Evolutionary conservation across 495 filamentous ascomycete genomes (phyloP).

Genomic region (Cladorrhinum samala): DNA sequence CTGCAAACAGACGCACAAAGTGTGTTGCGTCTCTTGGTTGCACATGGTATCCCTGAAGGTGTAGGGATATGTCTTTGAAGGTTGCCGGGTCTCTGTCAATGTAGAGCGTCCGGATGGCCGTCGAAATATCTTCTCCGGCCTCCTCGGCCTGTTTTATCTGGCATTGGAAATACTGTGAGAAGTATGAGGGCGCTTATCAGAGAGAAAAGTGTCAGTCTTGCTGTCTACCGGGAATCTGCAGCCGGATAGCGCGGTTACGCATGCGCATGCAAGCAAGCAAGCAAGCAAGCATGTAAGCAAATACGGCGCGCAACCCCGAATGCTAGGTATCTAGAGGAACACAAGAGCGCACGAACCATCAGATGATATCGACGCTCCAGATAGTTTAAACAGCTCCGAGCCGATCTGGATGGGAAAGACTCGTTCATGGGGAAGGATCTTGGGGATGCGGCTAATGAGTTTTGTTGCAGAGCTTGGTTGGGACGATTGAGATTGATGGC

Average conservation of each 20-base stretch:
- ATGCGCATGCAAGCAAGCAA: too few species aligned
- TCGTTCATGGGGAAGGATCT: slow-evolving; percentile 56
- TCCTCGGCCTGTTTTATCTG: slow-evolving; percentile 61
- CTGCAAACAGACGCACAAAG: slow-evolving; percentile 88
- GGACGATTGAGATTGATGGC: background rate
- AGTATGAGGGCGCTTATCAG: slow-evolving; percentile 99
- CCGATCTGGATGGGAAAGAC: slow-evolving; percentile 95
- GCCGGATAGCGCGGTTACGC: too few species aligned
- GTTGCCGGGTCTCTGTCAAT: slow-evolving; percentile 92
- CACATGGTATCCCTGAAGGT: slow-evolving; percentile 92
- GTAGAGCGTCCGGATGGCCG: slow-evolving; percentile 64
- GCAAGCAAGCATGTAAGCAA: too few species aligned
- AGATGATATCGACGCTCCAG: slow-evolving; percentile 89
- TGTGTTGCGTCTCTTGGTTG: slow-evolving; percentile 74
- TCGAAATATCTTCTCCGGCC: slow-evolving; percentile 46
- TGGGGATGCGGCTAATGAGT: slow-evolving; percentile 44
- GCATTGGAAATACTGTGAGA: slow-evolving; percentile 87
- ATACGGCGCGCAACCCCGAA: too few species aligned
- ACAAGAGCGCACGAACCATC: slow-evolving; percentile 64
- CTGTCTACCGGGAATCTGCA: too few species aligned
- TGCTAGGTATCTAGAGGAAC: slow-evolving; percentile 2
- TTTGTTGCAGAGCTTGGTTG: background rate
- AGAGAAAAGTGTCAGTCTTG: too few species aligned
- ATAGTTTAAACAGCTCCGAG: slow-evolving; percentile 82
- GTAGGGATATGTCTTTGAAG: slow-evolving; percentile 81